Evolutionary conservation across 1,139 yeast genomes (phyloP), one percentile per base, ranked within the genome.

Genomic region (Diutina ranongensis): DNA sequence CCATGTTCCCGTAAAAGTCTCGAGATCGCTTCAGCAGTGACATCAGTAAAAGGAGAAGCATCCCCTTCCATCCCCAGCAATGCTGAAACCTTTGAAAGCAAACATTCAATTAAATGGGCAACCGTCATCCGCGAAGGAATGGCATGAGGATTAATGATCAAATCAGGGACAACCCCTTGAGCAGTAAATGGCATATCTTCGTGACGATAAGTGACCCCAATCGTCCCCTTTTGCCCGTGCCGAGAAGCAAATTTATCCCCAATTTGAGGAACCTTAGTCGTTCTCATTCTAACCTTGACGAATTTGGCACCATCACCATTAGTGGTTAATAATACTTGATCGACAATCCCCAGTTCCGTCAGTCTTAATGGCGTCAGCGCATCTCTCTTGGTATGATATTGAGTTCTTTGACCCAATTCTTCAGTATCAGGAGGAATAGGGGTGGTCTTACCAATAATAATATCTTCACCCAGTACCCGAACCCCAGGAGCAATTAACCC

Each of bases 91-190:
- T 94, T 92, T 46, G 95, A 84, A 57, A 94, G 73, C 61, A 92
- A 72, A 81, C 98, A 94, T 69, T 92, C 99, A 66, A 92, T 92
- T 71, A 92, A 83, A 74, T 94, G 98, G 48, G 98, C 99, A 50
- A 92, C 98, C 45, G 99, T 92, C 99, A 92, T 92, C 76, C 99
- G 97, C 49, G 98, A 92, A 55, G 99, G 99, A 76, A 92, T 92
- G 60, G 98, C 98, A 67, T 92, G 99, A 0, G 99, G 99, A 64
- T 92, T 92, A 63, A 92, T 92, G 58, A 92, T 86, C 62, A 92
- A 75, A 69, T 92, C 99, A 4, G 99, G 99, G 33, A 89, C 97
- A 60, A 89, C 68, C 62, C 99, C 99, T 65, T 92, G 94, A 2
- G 86, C 74, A n/a, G 95, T 82, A 63, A 94, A 92, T 31, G 98